Base-by-base conservation (phyloP, 2,329 filamentous ascomycete genomes). In the Aspergillus latus region DNA sequence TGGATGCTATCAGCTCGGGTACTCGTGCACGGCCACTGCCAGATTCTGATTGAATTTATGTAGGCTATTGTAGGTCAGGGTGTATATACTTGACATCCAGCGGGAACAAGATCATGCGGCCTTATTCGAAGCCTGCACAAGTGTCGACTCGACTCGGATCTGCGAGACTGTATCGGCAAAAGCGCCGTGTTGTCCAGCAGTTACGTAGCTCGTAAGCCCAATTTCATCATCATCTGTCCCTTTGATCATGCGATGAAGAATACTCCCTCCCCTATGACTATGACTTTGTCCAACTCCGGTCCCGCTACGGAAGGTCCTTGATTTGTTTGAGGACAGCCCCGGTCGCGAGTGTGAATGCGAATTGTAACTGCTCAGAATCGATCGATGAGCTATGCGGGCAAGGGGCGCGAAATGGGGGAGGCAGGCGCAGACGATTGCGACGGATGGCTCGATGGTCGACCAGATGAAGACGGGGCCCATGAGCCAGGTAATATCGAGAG, bases 361-460 rank as follows among this genome's bases (percentile, higher is more conserved):
- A n/a, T 47, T 39, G 11, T 29, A 48, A 15, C 42, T 34, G 5
- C 37, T 50, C 2, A 32, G 37, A 4, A 50, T 30, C 7, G 32
- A 50, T 21, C 34, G 37, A 30, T 51, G 47, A 21, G 47, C 37
- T n/a, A 55, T 26, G 5, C 39, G n/a, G 7, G 21, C 6, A 1
- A 42, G 16, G 3, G 39, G 39, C 5, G 8, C 5, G 6, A 42
- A 7, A 3, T 5, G 16, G 1, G 59, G 58, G 42, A 62, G 34
- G 16, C 52, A 60, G 29, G 59, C 55, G 34, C 59, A 59, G 51
- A 62, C 39, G 48, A 59, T 54, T 16, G 37, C 52, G 4, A 60
- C 37, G 4, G 26, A 47, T 0, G 59, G 52, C 8, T 62, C 58
- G 43, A 60, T 58, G 39, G 40, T 59, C 4, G 57, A 52, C 54